These are phyloP conservation scores for Termitomyces sp. DNA, from an alignment of 768 basidiomycete genomes.

Conservation along the genomic window DNA sequence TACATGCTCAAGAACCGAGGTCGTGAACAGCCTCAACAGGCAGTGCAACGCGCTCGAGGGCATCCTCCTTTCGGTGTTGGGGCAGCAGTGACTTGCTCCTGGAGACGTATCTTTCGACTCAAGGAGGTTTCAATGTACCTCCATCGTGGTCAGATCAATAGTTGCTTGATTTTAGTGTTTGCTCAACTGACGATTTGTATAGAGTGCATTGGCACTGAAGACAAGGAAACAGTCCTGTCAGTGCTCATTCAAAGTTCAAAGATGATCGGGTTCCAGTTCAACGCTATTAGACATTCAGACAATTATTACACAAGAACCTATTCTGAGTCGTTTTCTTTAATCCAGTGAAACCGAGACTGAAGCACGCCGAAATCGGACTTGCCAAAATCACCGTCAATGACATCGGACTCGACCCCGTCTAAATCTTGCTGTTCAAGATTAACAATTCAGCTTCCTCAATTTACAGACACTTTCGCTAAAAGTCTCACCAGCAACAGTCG, in stretches of 20 bases:
- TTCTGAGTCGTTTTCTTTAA: neutral
- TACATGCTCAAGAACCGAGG: slow-evolving; percentile 90
- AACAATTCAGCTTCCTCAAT: neutral
- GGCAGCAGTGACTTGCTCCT: no score
- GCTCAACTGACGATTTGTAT: no score
- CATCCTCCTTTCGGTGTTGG: no score
- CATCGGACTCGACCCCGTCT: neutral
- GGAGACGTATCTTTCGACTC: no score
- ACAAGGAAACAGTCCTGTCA: no score
- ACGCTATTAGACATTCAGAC: no score
- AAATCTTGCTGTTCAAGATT: neutral
- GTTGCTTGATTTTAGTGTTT: no score
- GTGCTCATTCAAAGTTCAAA: no score
- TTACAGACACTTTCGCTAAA: neutral
- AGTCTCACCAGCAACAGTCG: neutral
- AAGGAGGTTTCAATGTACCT: no score
- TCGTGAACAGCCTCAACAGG: slow-evolving; percentile 99
- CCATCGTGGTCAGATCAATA: no score
- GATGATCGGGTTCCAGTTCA: no score
- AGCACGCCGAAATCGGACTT: neutral
- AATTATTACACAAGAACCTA: neutral
- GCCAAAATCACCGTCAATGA: neutral
- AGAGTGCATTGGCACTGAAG: no score
- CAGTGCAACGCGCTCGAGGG: slow-evolving; percentile 92
- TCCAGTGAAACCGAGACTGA: neutral